Base-by-base conservation (phyloP, 257 asterid genomes). In the Solanum tacnaense region DNA sequence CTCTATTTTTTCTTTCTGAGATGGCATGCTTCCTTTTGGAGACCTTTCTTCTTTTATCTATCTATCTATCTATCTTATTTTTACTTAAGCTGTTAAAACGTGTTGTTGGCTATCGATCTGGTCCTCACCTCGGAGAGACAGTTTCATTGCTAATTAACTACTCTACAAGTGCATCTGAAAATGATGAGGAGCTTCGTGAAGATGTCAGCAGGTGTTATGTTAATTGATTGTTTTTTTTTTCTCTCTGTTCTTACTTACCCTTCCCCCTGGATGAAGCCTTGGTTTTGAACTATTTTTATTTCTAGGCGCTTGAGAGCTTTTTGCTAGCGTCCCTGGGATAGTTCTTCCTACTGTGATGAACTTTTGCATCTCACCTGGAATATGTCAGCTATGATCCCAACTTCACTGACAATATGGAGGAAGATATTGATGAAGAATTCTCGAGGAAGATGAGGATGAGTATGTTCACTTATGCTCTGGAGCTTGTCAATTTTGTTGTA, bases 401-500 rank as follows among this genome's bases (percentile, higher is more conserved):
- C 92, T 97, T 97, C 90, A 96, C 98, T 76, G 99, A 97, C 91
- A 93, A 93, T 93, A 96, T 97, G 99, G 99, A 97, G 93, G 99
- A 97, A 90, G 99, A 97, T 92, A 92, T 96, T 46, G 98, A 96
- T 83, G 93, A 96, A 88, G 98, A 90, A 92, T 93, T 91, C 94
- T 90, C 56, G 99, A 89, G 67, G 98, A 95, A 88, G 98, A 97
- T 91, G 99, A 97, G 84, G 98, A 97, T 68, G 98, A 97, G 99
- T 97, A 96, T 86, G 98, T 90, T 65, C 49, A 62, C 73, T 85
- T 67, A 79, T 86, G 58, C 25, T 15, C 87, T 89, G 87, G 39
- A 32, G 87, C 62, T n/a, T n/a, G n/a, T n/a, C n/a, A 60, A 5
- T 81, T 81, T 25, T 81, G 70, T 83, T 93, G 92, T 82, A 96